Conservation (phyloP, 1,139 yeast genomes). For the Scheffersomyces illinoinensis region DNA sequence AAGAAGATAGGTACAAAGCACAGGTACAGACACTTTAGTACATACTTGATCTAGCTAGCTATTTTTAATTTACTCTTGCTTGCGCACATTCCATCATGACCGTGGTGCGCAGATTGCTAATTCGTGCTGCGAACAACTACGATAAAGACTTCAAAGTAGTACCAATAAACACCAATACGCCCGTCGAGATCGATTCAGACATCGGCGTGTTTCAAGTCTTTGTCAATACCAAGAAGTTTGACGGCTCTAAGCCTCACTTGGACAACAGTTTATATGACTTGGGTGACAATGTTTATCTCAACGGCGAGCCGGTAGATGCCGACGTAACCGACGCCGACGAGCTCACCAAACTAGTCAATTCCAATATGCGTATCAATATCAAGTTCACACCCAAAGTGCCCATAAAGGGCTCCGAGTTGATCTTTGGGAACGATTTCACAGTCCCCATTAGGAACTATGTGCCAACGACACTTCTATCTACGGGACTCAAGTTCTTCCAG, state of each 20-base stretch:
- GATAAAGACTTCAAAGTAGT: slow-evolving; percentile 31
- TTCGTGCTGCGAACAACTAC: slow-evolving; percentile 35
- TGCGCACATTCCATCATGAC: slow-evolving; percentile 4
- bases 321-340: slow-evolving; percentile 7
- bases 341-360: slow-evolving; percentile 11
- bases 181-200: slow-evolving; percentile 35
- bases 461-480: slow-evolving; percentile 48
- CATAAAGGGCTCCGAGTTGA: slow-evolving; percentile 50
- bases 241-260: slow-evolving; percentile 43
- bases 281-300: slow-evolving; percentile 29
- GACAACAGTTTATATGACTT: slow-evolving; percentile 35
- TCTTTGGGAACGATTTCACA: slow-evolving; percentile 72
- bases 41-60: background rate
- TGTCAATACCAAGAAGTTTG: slow-evolving; percentile 46
- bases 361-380: slow-evolving; percentile 38
- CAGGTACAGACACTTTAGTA: background rate
- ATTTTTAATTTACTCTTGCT: too few relatives aligned
- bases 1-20: background rate
- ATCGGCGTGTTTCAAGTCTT: slow-evolving; percentile 41
- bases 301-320: slow-evolving; percentile 22
- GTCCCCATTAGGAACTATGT: slow-evolving; percentile 59
- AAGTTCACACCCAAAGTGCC: slow-evolving; percentile 41
- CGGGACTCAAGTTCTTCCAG: slow-evolving; percentile 54
- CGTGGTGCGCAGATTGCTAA: slow-evolving; percentile 34
- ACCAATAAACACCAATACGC: slow-evolving; percentile 45